Evolutionary conservation across 768 basidiomycete species (phyloP).

Genomic region (Tricholoma bakamatsutake): DNA sequence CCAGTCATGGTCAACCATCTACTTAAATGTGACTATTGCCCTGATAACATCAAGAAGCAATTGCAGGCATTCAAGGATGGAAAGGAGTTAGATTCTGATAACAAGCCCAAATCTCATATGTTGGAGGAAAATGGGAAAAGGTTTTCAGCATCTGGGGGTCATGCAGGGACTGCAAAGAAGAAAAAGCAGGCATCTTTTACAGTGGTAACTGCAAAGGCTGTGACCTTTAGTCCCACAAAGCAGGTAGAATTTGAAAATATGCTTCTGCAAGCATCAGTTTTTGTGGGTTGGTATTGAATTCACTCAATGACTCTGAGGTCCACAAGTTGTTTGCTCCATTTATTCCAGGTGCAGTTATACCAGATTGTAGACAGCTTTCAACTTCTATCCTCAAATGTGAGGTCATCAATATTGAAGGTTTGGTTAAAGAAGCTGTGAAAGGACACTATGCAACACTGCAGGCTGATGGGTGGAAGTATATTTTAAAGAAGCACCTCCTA

Average conservation of each 20-base stretch:
- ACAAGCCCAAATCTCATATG: not conserved
- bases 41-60: not conserved
- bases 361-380: slow-evolving; percentile 1
- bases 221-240: too few species aligned
- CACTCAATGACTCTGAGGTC: not conserved
- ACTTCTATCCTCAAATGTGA: slow-evolving; percentile 7
- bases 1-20: too few species aligned
- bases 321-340: not conserved
- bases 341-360: slow-evolving; percentile 3
- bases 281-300: not conserved
- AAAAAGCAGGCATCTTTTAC: not conserved
- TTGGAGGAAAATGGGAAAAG: not conserved
- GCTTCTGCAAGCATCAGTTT: not conserved
- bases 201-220: too few species aligned
- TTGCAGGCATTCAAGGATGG: not conserved
- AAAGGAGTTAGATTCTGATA: not conserved
- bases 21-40: not conserved
- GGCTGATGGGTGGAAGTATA: too few species aligned
- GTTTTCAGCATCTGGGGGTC: too few species aligned
- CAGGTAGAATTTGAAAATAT: too few species aligned
- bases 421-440: slow-evolving; percentile 2
- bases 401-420: slow-evolving; percentile 8
- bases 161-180: not conserved
- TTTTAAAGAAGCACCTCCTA: too few species aligned
- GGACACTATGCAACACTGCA: slow-evolving; percentile 12